Evolutionary conservation across 306 rosid genomes (phyloP), one percentile per base, ranked within the genome.

Genomic region (Parietaria judaica): DNA sequence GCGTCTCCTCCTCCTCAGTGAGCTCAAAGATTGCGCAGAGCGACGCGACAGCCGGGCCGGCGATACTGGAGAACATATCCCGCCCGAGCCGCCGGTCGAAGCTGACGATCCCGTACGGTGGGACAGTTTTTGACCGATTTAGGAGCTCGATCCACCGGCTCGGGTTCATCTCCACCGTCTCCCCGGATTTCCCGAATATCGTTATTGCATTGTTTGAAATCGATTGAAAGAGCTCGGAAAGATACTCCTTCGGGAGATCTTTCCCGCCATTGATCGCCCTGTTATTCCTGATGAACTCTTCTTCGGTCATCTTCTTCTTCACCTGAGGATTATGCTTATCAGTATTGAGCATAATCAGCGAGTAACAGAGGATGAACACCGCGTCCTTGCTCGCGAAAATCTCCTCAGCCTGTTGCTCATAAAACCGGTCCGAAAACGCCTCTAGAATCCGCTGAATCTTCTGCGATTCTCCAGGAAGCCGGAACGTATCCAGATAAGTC

Each of bases 251-350:
- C 5, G 95, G 99, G 61, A 92, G 84, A 78, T 92, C 99, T 15
- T 88, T 83, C 52, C 99, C 99, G 54, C 74, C 94, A 65, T 92
- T 92, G 70, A 88, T 88, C 51, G 81, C 85, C 64, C 96, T 83
- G 39, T 92, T 92, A 80, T 92, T 92, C 81, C 63, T 77, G 37
- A 92, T 88, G 82, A 88, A 86, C 49, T 92, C 99, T 2, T 88
- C 99, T 69, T 82, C 95, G 17, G 96, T 88, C 95, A 92, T 92
- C 71, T 88, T 88, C 69, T 86, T 92, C 84, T 86, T 92, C 53
- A 92, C 99, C 78, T 92, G 99, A 12, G 96, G 95, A 61, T 92
- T 88, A 73, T 92, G 99, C 7, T 84, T 96, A 65, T 92, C 99
- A 31, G 99, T 92, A 54, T 92, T 92, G 61, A 92, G 86, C 99